phyloP scores from a whole-genome alignment of 192 early-diverging fungal genomes.

The Umbelopsis ramanniana region DNA sequence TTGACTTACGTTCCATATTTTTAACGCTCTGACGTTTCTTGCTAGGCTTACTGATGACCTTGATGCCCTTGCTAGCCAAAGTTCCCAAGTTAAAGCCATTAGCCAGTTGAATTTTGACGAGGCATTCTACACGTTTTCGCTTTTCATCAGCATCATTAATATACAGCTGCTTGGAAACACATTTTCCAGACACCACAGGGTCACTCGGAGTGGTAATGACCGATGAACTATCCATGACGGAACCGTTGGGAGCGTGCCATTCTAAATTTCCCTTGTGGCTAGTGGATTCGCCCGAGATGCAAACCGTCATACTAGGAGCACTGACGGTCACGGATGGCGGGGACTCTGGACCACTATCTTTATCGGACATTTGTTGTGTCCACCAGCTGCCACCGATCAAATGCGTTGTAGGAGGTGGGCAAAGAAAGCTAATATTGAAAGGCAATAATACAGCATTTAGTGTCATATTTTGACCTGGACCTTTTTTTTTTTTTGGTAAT shows the following conservation, averaged over 20 bases:
- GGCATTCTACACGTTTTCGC: constrained; percentile 76
- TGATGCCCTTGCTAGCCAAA: constrained; percentile 80
- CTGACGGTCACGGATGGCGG: constrained; percentile 29
- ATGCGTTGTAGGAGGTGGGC: constrained; percentile 82
- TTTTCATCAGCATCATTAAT: constrained; percentile 88
- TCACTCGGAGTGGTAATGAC: constrained; percentile 45
- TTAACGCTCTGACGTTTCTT: constrained; percentile 89
- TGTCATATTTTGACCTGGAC: no score
- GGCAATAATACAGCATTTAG: no score
- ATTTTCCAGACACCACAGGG: constrained; percentile 67
- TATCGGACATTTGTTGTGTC: constrained; percentile 41
- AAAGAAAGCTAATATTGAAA: constrained; percentile 63
- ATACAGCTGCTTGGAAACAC: constrained; percentile 81
- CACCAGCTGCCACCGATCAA: constrained; percentile 77
- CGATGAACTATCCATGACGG: constrained; percentile 48
- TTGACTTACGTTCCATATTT: constrained; percentile 67
- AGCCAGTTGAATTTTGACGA: constrained; percentile 72
- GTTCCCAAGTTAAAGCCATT: constrained; percentile 63
- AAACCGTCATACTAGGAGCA: constrained; percentile 58
- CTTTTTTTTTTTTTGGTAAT: no score
- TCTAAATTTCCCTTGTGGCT: constrained; percentile 58
- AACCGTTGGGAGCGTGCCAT: constrained; percentile 58
- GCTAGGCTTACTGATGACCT: constrained; percentile 91
- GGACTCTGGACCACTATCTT: constrained; percentile 26
- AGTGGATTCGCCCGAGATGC: constrained; percentile 60